Percentiles rank a stretch among this genome's conserved stretches.
These are phyloP conservation scores for Ramularia endophylla DNA, from an alignment of 2,329 filamentous ascomycete species.

Conservation along the genomic window DNA sequence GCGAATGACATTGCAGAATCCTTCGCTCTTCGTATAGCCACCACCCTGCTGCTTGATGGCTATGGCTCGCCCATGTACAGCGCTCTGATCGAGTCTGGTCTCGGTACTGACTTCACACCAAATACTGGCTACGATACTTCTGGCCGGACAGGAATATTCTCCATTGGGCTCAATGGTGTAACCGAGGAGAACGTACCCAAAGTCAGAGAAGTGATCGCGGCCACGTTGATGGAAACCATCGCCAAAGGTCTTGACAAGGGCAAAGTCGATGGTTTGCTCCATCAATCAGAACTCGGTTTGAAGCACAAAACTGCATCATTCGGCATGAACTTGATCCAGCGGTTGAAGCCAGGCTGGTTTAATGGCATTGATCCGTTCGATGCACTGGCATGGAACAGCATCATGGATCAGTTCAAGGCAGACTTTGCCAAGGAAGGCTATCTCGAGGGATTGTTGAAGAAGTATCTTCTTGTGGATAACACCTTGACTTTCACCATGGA, in stretches of 20 bases:
- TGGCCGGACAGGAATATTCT: conserved; percentile 74
- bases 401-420: conserved; percentile 73
- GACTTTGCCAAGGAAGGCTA: conserved; percentile 71
- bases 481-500: conserved; percentile 92
- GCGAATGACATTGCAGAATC: conserved; percentile 78
- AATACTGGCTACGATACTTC: conserved; percentile 86
- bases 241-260: conserved; percentile 76
- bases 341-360: conserved; percentile 90
- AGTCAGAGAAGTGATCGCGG: conserved; percentile 67
- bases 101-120: conserved; percentile 89
- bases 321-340: conserved; percentile 82
- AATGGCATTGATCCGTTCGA: conserved; percentile 91
- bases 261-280: conserved; percentile 90
- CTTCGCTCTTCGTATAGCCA: conserved; percentile 77
- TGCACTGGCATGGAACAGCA: conserved; percentile 85
- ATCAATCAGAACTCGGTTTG: conserved; percentile 85
- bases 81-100: conserved; percentile 77
- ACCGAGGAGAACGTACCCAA: conserved; percentile 70
- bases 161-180: conserved; percentile 85
- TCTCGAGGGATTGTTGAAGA: conserved; percentile 76
- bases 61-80: conserved; percentile 93
- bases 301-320: conserved; percentile 98
- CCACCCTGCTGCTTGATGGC: conserved; percentile 80
- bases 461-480: conserved; percentile 82
- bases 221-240: conserved; percentile 63